Evolutionary conservation across 2,329 filamentous ascomycete species (phyloP).

Genomic region (Gaeumannomyces tritici): DNA sequence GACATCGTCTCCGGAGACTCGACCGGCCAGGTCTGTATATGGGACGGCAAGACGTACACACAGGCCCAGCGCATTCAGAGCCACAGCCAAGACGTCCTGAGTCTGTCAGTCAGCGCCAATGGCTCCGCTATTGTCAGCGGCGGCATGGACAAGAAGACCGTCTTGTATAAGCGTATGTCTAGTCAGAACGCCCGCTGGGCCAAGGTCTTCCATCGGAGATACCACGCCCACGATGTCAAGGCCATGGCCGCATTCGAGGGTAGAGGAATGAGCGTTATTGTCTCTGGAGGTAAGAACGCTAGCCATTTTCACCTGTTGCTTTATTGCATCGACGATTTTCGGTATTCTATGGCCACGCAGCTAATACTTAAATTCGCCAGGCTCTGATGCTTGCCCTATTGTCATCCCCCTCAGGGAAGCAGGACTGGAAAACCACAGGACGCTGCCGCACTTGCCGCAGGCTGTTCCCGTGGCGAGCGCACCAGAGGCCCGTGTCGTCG

Average conservation of each 20-base stretch:
- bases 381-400: slow-evolving; percentile 76
- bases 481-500: slow-evolving; percentile 61
- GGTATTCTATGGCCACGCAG: slow-evolving; percentile 5
- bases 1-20: slow-evolving; percentile 94
- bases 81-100: slow-evolving; percentile 84
- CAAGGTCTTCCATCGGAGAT: slow-evolving; percentile 75
- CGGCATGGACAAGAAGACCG: slow-evolving; percentile 83
- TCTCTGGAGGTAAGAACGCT: slow-evolving; percentile 67
- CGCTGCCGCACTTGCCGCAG: slow-evolving; percentile 77
- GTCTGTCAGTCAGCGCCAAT: slow-evolving; percentile 72
- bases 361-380: slow-evolving; percentile 33
- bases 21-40: slow-evolving; percentile 85
- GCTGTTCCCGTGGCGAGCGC: slow-evolving; percentile 64
- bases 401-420: slow-evolving; percentile 71
- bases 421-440: slow-evolving; percentile 70
- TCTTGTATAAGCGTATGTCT: slow-evolving; percentile 63
- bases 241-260: slow-evolving; percentile 85
- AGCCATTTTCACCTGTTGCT: not conserved
- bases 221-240: slow-evolving; percentile 93
- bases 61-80: slow-evolving; percentile 76
- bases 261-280: slow-evolving; percentile 71
- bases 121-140: slow-evolving; percentile 79
- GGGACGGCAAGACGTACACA: slow-evolving; percentile 87
- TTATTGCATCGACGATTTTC: no score
- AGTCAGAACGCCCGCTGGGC: slow-evolving; percentile 62